A percentile compares a stretch with the other conserved stretches of the same genome.
Conservation (phyloP, 192 early-diverging fungal species). For the Phycomyces blakesleeanus region DNA sequence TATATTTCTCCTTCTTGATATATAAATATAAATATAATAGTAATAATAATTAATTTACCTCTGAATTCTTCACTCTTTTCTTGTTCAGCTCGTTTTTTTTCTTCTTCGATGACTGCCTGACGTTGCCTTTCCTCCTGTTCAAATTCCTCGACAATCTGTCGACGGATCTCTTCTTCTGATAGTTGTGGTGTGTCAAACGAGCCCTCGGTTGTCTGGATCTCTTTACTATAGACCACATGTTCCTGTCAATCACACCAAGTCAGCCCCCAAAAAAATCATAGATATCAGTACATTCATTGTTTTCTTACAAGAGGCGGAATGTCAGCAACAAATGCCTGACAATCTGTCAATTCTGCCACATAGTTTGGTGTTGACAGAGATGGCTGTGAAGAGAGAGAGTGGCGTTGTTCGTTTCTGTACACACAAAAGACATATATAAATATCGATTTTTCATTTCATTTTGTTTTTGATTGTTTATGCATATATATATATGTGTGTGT, state of each 20-base stretch:
- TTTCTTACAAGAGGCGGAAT: slow-evolving; percentile 77
- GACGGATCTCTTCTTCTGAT: slow-evolving; percentile 47
- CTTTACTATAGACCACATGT: slow-evolving; percentile 86
- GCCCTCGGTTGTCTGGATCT: slow-evolving; percentile 67
- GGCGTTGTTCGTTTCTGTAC: slow-evolving; percentile 6
- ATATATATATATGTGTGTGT: too few species aligned
- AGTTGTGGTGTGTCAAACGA: slow-evolving; percentile 49
- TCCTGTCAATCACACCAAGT: slow-evolving; percentile 62
- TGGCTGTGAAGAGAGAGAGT: slow-evolving; percentile 16
- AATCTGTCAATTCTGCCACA: slow-evolving; percentile 65
- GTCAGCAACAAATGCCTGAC: slow-evolving; percentile 80
- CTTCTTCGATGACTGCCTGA: slow-evolving; percentile 44
- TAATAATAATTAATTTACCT: slow-evolving; percentile 32
- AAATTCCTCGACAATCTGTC: slow-evolving; percentile 62
- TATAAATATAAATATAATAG: too few species aligned
- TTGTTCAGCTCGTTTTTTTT: slow-evolving; percentile 36
- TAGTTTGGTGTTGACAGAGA: neutral
- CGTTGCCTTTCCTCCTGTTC: slow-evolving; percentile 51
- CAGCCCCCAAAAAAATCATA: too few species aligned
- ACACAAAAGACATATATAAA: neutral
- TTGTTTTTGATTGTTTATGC: too few species aligned
- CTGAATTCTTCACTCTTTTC: slow-evolving; percentile 33
- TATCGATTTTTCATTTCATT: neutral
- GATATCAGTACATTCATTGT: too few species aligned
- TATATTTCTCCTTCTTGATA: too few species aligned